Base-by-base conservation (phyloP, 306 rosid species). In the Vigna angularis region DNA sequence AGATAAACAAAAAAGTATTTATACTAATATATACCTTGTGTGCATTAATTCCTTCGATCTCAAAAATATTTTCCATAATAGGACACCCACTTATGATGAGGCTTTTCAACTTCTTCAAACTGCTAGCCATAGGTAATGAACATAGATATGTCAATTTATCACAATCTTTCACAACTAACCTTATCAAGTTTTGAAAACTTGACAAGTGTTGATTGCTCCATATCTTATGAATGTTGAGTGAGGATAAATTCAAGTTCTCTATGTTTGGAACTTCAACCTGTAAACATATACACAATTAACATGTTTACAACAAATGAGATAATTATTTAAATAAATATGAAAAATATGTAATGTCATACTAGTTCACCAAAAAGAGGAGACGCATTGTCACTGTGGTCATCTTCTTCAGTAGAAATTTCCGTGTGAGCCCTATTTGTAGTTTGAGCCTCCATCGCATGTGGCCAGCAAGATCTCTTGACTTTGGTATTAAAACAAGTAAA, bases 71-170 rank as follows among this genome's bases (percentile, higher is more conserved):
- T 65, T 76, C 59, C 83, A 88, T 81, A 58, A 7, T 2, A 1
- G 0, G 5, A 50, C 89, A 88, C 0, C 2, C 2, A 10, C 30
- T 6, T 55, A 88, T 16, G 4, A 53, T n/a, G 1, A 88, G 84
- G 6, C 40, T 67, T 66, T 78, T 63, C 65, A 88, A 81, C 14
- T 78, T 79, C 55, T 30, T 61, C 14, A 83, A 67, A 48, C 69
- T 16, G 9, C 14, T 50, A 3, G 87, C 87, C 62, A 77, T 45
- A 13, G 73, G 62, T 58, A 72, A 8, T 4, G 81, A 56, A 3
- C 53, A 26, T 45, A 77, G 56, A 77, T 68, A 17, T 28, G 4
- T 56, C 68, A 67, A 24, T 0, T 49, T 30, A 12, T 12, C 0
- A 44, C 81, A 76, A 26, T 9, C 78, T 6, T 82, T 2, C 13